phyloP scores from a whole-genome alignment of 1,139 yeast species.

The Sugiyamaella sp. region DNA sequence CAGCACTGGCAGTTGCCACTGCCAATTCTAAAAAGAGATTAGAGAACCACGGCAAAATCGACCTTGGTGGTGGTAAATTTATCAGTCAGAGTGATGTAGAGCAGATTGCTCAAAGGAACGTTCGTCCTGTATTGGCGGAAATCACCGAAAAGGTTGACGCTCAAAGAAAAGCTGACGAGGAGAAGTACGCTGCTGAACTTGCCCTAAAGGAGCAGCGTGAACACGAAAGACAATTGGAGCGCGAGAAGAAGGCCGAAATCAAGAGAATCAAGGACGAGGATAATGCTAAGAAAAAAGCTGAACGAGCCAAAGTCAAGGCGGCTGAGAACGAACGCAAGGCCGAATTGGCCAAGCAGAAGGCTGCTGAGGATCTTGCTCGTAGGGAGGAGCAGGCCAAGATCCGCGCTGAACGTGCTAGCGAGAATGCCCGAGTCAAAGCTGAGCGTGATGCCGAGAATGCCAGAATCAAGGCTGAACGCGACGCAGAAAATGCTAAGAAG shows the following conservation, averaged over 20 bases:
- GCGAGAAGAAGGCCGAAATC: constrained; percentile 35
- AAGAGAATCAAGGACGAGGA: constrained; percentile 32
- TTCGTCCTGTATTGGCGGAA: constrained; percentile 82
- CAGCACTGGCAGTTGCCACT: constrained; percentile 68
- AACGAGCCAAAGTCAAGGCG: constrained; percentile 22
- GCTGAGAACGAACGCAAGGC: constrained; percentile 27
- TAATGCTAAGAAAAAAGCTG: constrained; percentile 27
- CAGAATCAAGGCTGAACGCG: constrained; percentile 27
- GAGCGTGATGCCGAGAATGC: constrained; percentile 30
- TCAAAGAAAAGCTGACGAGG: constrained; percentile 72
- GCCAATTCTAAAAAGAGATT: constrained; percentile 57
- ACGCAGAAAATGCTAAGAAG: constrained; percentile 23
- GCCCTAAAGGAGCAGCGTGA: constrained; percentile 34
- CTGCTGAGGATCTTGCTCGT: constrained; percentile 34
- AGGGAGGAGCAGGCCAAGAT: constrained; percentile 30
- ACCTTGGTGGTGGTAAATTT: constrained; percentile 87
- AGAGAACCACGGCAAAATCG: constrained; percentile 58
- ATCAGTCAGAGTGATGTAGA: constrained; percentile 78
- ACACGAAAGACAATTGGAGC: constrained; percentile 34
- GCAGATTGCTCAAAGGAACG: constrained; percentile 78
- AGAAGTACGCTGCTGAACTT: constrained; percentile 56
- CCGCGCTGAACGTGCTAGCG: constrained; percentile 26
- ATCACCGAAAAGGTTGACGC: constrained; percentile 69
- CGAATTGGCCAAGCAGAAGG: constrained; percentile 34
- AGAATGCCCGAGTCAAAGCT: constrained; percentile 24